Evolutionary conservation across 2,329 filamentous ascomycete species (phyloP).

Genomic region (Ophiostoma montium): DNA sequence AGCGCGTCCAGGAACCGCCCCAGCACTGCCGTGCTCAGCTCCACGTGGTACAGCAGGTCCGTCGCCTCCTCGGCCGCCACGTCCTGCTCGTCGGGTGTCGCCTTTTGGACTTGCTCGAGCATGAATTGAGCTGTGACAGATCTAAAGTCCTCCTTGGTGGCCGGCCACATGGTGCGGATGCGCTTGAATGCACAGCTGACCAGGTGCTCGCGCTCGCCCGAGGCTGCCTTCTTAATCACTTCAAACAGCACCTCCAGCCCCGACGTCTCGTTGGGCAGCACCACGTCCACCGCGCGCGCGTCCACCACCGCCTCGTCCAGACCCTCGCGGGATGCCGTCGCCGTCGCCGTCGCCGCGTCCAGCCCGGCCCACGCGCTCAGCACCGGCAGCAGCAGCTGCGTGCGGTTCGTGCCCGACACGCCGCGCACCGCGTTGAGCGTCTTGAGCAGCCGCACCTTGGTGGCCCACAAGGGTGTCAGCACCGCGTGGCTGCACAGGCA

Average conservation of each 20-base stretch:
- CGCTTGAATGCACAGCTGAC: constrained; percentile 52
- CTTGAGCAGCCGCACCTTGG: constrained; percentile 59
- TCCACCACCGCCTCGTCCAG: constrained; percentile 21
- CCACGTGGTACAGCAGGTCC: constrained; percentile 57
- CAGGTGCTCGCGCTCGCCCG: constrained; percentile 37
- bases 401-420: constrained; percentile 54
- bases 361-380: constrained; percentile 55
- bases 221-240: constrained; percentile 27
- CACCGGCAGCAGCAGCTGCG: constrained; percentile 60
- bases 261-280: constrained; percentile 37
- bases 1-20: constrained; percentile 59
- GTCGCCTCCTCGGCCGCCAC: constrained; percentile 45
- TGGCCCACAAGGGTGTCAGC: constrained; percentile 49
- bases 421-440: constrained; percentile 60
- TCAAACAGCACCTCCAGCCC: constrained; percentile 39
- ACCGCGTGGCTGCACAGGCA: constrained; percentile 64
- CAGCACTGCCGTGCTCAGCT: constrained; percentile 61
- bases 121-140: constrained; percentile 46
- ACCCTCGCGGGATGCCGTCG: constrained; percentile 29
- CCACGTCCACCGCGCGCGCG: constrained; percentile 31
- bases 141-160: constrained; percentile 50
- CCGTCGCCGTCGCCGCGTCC: constrained; percentile 32
- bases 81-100: constrained; percentile 21
- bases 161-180: constrained; percentile 57
- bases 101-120: constrained; percentile 43